Percentiles rank a stretch among this genome's conserved stretches.
phyloP scores from a whole-genome alignment of 495 filamentous ascomycete species.

The Daldinia bambusicola region DNA sequence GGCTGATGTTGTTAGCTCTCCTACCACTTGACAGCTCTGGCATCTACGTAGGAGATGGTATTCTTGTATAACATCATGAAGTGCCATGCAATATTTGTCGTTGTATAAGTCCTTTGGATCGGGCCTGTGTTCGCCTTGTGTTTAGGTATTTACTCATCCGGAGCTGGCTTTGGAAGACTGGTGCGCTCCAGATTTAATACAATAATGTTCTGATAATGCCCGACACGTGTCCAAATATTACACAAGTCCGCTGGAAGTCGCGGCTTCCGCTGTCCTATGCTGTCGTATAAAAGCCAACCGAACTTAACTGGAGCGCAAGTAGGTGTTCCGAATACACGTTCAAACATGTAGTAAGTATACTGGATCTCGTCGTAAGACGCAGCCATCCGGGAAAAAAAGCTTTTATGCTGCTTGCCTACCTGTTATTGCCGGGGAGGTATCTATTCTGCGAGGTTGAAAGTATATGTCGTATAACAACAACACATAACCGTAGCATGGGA shows the following conservation, averaged over 20 bases:
- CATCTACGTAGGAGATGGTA: slow-evolving; percentile 24
- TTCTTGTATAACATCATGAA: slow-evolving; percentile 28
- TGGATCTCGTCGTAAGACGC: too few relatives aligned
- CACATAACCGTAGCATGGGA: background rate
- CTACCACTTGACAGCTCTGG: slow-evolving; percentile 7
- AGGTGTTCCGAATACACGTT: slow-evolving; percentile 3
- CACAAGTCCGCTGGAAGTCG: slow-evolving; percentile 4
- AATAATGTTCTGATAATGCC: slow-evolving; percentile 11
- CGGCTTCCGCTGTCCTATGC: background rate
- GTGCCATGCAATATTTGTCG: slow-evolving; percentile 25
- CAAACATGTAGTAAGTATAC: background rate
- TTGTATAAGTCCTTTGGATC: slow-evolving; percentile 27
- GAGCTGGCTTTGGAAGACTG: slow-evolving; percentile 8
- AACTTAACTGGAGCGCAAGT: slow-evolving; percentile 14
- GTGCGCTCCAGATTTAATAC: slow-evolving; percentile 10
- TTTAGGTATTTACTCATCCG: slow-evolving; percentile 28
- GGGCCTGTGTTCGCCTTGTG: slow-evolving; percentile 15
- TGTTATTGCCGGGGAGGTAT: background rate
- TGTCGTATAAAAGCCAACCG: slow-evolving; percentile 3
- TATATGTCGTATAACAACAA: slow-evolving; percentile 1
- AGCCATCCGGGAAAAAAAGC: too few relatives aligned
- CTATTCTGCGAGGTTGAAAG: background rate
- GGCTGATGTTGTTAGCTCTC: too few relatives aligned
- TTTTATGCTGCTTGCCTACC: too few relatives aligned
- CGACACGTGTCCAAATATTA: slow-evolving; percentile 12